Evolutionary conservation across 768 basidiomycete species (phyloP), one percentile per base, ranked within the genome.

Genomic region (Tubosaeta sp.): DNA sequence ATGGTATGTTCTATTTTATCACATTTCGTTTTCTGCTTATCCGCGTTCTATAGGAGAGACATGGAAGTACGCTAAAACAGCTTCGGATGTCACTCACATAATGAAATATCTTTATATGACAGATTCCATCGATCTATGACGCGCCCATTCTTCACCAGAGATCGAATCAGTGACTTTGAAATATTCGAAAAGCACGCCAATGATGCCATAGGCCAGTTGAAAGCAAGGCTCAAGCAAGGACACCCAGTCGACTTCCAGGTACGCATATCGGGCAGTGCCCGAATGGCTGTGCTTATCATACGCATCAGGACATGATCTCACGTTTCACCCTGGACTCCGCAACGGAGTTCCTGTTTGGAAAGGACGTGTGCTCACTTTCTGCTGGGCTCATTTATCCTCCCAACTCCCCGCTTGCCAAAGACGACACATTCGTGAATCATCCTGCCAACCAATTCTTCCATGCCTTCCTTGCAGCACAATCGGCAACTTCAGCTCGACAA

Each of bases 241-340:
- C 68, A 73, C 44, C 67, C 83, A 3, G 72, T 82, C n/a, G 80
- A 84, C 55, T 75, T 83, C 51, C 82, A 82, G 63, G 79, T 79
- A 35, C 32, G 36, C 21, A 19, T 5, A 6, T 5, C 48, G 5
- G 27, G 18, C 41, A 9, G 21, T 48, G 29, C 1, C 14, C n/a
- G n/a, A n/a, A n/a, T 19, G 19, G 24, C 21, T 13, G 38, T n/a
- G 36, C 29, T 55, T 18, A 51, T 25, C 16, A 16, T n/a, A 18
- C 9, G 18, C 21, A 30, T 42, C 25, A 81, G 77, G 81, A 82
- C 48, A 69, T 78, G 48, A 73, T 76, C 3, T 74, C 74, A 0
- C 73, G 80, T 2, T 84, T 82, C 63, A 83, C 82, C 0, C 67
- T 83, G 44, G 82, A 83, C 61, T 76, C 78, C 0, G 81, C 80